Percentiles rank a stretch among this genome's conserved stretches.
These are phyloP conservation scores for Trichoderma sp. DNA, from an alignment of 2,329 filamentous ascomycete genomes.

Conservation along the genomic window DNA sequence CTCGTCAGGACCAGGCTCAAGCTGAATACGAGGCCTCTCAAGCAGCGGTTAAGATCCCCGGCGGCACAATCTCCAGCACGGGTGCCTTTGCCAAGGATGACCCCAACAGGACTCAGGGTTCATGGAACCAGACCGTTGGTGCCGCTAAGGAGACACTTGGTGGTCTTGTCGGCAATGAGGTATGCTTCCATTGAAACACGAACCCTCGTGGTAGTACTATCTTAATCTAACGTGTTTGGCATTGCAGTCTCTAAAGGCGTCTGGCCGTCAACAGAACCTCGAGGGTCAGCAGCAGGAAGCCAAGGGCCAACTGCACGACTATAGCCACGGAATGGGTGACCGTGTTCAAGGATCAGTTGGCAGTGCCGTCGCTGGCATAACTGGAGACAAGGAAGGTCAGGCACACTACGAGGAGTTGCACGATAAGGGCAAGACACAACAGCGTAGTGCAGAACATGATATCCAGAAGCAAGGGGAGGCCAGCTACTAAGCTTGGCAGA, in stretches of 20 bases:
- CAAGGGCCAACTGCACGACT: constrained; percentile 74
- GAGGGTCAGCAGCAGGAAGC: constrained; percentile 80
- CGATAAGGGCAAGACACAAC: constrained; percentile 77
- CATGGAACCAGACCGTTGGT: constrained; percentile 87
- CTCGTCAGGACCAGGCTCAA: constrained; percentile 62
- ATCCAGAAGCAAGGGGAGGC: constrained; percentile 68
- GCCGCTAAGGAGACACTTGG: constrained; percentile 79
- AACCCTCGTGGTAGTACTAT: not conserved
- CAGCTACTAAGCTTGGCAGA: constrained; percentile 21
- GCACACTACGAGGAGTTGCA: constrained; percentile 65
- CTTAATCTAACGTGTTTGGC: constrained; percentile 9
- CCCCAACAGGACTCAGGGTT: constrained; percentile 66
- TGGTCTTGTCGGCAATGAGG: constrained; percentile 69
- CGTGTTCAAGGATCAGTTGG: constrained; percentile 71
- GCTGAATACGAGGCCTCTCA: constrained; percentile 72
- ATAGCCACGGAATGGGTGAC: constrained; percentile 61
- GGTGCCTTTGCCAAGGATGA: constrained; percentile 71
- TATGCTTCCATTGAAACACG: constrained; percentile 29
- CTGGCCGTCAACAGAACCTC: constrained; percentile 74
- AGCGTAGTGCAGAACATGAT: constrained; percentile 79
- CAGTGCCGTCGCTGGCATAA: constrained; percentile 65
- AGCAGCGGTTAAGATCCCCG: constrained; percentile 69
- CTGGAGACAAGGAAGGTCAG: constrained; percentile 66
- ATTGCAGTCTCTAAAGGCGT: constrained; percentile 60
- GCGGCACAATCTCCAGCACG: constrained; percentile 63